Evolutionary conservation across 805 yeast species (phyloP).

Genomic region (Lipomyces sp.): DNA sequence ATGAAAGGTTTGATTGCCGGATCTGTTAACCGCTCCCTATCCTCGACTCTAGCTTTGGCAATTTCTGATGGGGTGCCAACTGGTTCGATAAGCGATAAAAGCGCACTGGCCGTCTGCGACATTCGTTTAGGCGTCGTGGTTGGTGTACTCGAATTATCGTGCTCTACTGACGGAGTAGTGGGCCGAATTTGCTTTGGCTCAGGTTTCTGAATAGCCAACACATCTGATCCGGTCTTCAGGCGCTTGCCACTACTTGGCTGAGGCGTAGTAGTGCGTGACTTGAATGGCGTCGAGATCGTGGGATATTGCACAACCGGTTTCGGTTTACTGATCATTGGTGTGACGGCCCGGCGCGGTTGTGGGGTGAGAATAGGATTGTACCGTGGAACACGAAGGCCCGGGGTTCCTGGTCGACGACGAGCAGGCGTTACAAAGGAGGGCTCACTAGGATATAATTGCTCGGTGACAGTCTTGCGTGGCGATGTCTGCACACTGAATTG

Average conservation of each 20-base stretch:
- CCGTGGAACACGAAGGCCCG: constrained; percentile 34
- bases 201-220: not conserved
- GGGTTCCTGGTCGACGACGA: constrained; percentile 18
- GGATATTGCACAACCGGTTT: constrained; percentile 18
- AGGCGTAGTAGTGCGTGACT: constrained; percentile 46
- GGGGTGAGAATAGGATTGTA: constrained; percentile 36
- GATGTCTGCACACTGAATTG: not conserved
- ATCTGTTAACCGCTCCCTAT: constrained; percentile 29
- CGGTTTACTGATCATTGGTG: constrained; percentile 18
- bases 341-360: constrained; percentile 24
- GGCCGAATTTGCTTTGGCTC: not conserved
- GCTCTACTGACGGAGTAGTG: not conserved
- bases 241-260: constrained; percentile 19
- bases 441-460: constrained; percentile 27
- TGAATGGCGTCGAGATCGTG: constrained; percentile 38
- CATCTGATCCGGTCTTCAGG: not conserved
- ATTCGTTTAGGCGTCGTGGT: constrained; percentile 38
- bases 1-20: constrained; percentile 45
- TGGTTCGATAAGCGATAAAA: constrained; percentile 52
- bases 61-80: constrained; percentile 39
- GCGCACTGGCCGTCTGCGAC: constrained; percentile 57
- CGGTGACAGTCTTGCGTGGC: constrained; percentile 21
- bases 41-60: constrained; percentile 24
- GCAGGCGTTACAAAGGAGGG: constrained; percentile 29
- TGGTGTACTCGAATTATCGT: not conserved